phyloP scores from a whole-genome alignment of 257 asterid genomes.

The Fraxinus anomala region DNA sequence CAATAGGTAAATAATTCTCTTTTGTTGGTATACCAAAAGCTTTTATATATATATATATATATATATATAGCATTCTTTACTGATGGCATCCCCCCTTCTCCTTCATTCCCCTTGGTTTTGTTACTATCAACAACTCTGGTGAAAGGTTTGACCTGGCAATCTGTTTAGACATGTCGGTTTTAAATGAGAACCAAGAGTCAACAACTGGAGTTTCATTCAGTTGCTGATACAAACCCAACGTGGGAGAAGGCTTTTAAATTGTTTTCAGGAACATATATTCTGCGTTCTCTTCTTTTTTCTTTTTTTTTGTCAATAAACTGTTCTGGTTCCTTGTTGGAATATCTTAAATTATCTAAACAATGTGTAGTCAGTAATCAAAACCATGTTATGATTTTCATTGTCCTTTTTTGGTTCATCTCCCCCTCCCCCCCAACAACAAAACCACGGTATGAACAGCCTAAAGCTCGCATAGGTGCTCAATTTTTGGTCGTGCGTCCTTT shows the following conservation, averaged over 20 bases:
- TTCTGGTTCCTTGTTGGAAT: too few relatives aligned
- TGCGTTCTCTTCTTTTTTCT: too few relatives aligned
- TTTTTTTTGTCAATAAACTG: neutral
- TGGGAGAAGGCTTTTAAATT: neutral
- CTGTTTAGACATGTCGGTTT: neutral
- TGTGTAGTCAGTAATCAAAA: too few relatives aligned
- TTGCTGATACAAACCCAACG: neutral
- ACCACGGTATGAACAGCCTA: too few relatives aligned
- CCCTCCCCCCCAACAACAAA: too few relatives aligned
- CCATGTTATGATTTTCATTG: too few relatives aligned
- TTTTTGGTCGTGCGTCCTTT: neutral
- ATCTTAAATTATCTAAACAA: too few relatives aligned
- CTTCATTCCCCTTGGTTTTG: neutral
- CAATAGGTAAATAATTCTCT: conserved; percentile 35
- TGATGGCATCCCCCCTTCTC: neutral
- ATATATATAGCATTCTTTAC: neutral
- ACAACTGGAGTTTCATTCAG: neutral
- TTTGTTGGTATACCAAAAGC: neutral
- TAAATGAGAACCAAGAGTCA: neutral
- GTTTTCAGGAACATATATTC: neutral
- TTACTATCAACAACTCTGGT: neutral
- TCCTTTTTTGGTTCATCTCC: too few relatives aligned
- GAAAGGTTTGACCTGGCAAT: neutral
- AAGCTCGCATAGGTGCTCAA: too few relatives aligned
- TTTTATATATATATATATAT: neutral